Evolutionary conservation across 352 stramenopile species (phyloP), one percentile per base, ranked within the genome.

Genomic region (Phytophthora pinifolia): DNA sequence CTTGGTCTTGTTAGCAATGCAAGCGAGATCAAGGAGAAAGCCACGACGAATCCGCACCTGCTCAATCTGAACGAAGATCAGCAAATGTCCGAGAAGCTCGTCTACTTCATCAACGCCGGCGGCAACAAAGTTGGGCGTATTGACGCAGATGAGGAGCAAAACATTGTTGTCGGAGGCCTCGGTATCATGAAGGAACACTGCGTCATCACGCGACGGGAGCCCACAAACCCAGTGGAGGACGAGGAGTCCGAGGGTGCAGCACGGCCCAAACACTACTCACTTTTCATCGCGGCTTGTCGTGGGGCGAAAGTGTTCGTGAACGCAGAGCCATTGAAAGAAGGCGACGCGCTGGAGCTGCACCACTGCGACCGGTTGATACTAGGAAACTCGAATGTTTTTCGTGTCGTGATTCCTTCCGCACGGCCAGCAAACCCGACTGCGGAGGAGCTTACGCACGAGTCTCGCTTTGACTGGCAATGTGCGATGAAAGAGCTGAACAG

Each of bases 21-120:
- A 0, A 74, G 69, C 8, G 81, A 92, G 14, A 55, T 90, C 17
- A 86, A 79, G 32, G 60, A 59, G 15, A 89, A 79, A 41, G 67
- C 70, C 7, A 73, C 65, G 66, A 81, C 47, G 67, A 77, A 92
- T 36, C 82, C 87, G 13, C 84, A 95, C 39, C 49, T 96, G 3
- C 60, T 93, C 34, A 96, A 96, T 37, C 53, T 96, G 25, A 89
- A 95, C 38, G 84, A 96, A 74, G 87, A 96, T 34, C 82, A 88
- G 29, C 65, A 88, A 30, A 94, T 95, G 86, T 79, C 75, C 1
- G 84, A 91, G 52, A 89, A 92, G 41, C 54, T 96, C 1, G 54
- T 88, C 0, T 94, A 96, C 47, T 88, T 96, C 29, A 59, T 96
- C 18, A 62, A 84, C 15, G 5, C 27, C 30, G 80, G 80, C 4